Conservation (phyloP, 177 flowering plant genomes). For the Vitis hybrid region DNA sequence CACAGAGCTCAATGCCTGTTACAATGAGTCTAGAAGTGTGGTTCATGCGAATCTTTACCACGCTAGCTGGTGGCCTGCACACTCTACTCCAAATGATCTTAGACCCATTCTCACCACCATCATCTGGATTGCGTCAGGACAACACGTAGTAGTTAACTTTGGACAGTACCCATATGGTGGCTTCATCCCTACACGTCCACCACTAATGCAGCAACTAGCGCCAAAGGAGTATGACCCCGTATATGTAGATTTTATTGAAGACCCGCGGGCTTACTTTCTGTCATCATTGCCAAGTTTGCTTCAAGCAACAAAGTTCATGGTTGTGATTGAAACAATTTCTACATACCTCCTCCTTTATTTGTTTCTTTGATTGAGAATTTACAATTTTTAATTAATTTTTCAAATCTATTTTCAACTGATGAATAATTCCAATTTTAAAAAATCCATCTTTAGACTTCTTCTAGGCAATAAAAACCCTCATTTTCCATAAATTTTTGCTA, state of each 20-base stretch:
- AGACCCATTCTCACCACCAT: constrained; percentile 69
- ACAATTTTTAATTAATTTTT: too few species aligned
- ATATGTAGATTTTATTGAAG: constrained; percentile 47
- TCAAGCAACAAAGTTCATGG: constrained; percentile 86
- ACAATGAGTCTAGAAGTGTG: constrained; percentile 25
- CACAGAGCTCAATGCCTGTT: constrained; percentile 40
- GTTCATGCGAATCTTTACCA: constrained; percentile 38
- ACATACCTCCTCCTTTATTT: constrained; percentile 38
- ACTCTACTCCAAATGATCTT: constrained; percentile 35
- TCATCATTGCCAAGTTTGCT: constrained; percentile 64
- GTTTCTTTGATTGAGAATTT: too few species aligned
- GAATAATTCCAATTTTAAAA: too few species aligned
- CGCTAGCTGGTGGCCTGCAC: constrained; percentile 38
- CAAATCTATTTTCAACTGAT: too few species aligned
- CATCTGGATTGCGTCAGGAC: constrained; percentile 92
- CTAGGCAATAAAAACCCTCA: too few species aligned
- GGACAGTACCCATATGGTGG: constrained; percentile 97
- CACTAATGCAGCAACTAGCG: constrained; percentile 70
- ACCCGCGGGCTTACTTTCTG: constrained; percentile 77
- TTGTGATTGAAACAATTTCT: constrained; percentile 87
- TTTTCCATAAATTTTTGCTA: too few species aligned
- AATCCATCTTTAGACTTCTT: too few species aligned
- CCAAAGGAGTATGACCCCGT: constrained; percentile 79
- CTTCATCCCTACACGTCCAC: constrained; percentile 88
- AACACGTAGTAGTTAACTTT: constrained; percentile 91